Evolutionary conservation across 192 early-diverging fungal genomes (phyloP).

Genomic region (Glomus cerebriforme): DNA sequence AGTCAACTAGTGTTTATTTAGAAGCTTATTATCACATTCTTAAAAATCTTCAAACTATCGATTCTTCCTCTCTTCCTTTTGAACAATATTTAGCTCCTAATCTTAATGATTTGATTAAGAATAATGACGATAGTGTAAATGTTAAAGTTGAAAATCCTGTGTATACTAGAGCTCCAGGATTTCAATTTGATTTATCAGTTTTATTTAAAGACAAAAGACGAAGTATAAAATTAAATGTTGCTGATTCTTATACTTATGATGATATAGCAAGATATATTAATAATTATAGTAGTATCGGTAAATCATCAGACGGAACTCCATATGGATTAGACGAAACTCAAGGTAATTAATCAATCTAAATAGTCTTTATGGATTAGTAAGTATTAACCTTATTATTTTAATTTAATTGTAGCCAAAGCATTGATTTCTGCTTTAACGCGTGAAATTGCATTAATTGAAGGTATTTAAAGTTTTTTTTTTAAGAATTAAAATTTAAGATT

Average conservation of each 20-base stretch:
- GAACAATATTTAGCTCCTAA: constrained; percentile 43
- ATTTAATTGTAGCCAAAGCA: constrained; percentile 32
- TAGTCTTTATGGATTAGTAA: no score
- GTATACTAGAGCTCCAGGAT: constrained; percentile 40
- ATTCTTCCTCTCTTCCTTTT: constrained; percentile 39
- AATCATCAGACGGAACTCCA: no score
- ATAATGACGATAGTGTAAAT: background rate
- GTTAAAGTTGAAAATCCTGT: constrained; percentile 34
- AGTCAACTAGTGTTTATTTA: constrained; percentile 40
- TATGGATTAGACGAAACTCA: no score
- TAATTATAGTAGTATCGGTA: no score
- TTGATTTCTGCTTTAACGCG: constrained; percentile 48
- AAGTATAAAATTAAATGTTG: background rate
- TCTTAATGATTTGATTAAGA: background rate
- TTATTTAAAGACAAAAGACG: constrained; percentile 12
- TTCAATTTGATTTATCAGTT: constrained; percentile 37
- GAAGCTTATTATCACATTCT: constrained; percentile 44
- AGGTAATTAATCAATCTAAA: no score
- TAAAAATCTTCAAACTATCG: constrained; percentile 36
- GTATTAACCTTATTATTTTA: background rate
- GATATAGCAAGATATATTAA: no score
- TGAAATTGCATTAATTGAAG: constrained; percentile 58
- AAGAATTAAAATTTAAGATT: no score
- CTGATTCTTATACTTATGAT: no score
- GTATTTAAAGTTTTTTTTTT: background rate